Evolutionary conservation across 1,284 basidiomycete genomes (phyloP).

Genomic region (Tilletia caries): DNA sequence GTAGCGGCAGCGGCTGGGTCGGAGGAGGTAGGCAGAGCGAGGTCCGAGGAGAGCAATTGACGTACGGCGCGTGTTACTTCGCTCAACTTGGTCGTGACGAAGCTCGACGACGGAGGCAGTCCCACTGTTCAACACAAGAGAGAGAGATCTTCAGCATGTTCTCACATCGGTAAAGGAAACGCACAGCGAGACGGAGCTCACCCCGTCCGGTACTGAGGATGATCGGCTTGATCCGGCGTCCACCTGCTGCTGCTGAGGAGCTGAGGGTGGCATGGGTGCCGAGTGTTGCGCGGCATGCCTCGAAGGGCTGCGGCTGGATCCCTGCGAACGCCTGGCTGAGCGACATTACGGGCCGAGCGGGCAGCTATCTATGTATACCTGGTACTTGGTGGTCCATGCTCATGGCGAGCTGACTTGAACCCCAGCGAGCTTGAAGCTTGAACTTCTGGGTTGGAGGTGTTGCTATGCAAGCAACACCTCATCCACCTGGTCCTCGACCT

Average conservation of each 20-base stretch:
- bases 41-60: not conserved
- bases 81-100: not conserved
- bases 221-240: not conserved
- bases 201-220: not conserved
- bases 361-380: no score
- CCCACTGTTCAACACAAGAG: not conserved
- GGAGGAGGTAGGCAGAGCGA: no score
- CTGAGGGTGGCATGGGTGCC: not conserved
- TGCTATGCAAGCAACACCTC: no score
- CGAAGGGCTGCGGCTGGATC: not conserved
- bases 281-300: not conserved
- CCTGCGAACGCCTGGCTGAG: not conserved
- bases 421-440: no score
- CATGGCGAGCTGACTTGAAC: not conserved
- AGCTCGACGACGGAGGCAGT: not conserved
- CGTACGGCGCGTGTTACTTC: not conserved
- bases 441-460: no score
- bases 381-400: not conserved
- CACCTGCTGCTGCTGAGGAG: not conserved
- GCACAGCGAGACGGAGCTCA: not conserved
- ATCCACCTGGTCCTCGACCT: no score
- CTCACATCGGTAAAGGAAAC: no score
- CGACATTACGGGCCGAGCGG: not conserved
- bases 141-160: not conserved
- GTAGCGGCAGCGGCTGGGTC: not conserved